A percentile compares a stretch with the other conserved stretches of the same genome.
phyloP scores from a whole-genome alignment of 805 yeast genomes.

The Ogataea populi-albae region DNA sequence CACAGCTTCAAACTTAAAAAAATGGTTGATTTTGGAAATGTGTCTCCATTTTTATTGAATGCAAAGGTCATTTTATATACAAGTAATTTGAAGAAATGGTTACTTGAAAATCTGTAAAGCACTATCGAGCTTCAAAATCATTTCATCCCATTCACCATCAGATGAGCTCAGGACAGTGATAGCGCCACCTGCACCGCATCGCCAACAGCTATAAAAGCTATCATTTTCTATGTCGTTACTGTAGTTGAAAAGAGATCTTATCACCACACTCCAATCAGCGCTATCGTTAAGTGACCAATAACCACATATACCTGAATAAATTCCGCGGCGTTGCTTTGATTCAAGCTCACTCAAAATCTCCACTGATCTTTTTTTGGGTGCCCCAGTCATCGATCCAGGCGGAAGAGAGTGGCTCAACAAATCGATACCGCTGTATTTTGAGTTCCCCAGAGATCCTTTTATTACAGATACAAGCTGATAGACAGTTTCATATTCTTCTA shows the following conservation, averaged over 20 bases:
- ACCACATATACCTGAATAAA: constrained; percentile 93
- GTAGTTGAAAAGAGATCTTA: constrained; percentile 76
- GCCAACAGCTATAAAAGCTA: constrained; percentile 47
- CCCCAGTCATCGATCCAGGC: constrained; percentile 99
- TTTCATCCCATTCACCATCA: constrained; percentile 91
- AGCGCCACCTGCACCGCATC: constrained; percentile 98
- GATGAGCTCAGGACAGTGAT: constrained; percentile 81
- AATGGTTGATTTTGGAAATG: not conserved
- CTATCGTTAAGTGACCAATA: constrained; percentile 87
- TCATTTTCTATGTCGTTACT: constrained; percentile 38
- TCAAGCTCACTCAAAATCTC: constrained; percentile 70
- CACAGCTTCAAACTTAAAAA: constrained; percentile 30
- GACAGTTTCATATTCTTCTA: constrained; percentile 90
- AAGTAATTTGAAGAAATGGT: not conserved
- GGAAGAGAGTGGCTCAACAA: constrained; percentile 77
- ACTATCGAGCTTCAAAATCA: constrained; percentile 75
- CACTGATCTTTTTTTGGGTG: constrained; percentile 92
- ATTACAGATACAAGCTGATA: constrained; percentile 91
- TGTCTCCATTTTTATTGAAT: not conserved
- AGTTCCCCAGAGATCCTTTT: constrained; percentile 50
- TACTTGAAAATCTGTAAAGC: constrained; percentile 67
- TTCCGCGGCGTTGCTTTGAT: constrained; percentile 60
- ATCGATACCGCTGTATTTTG: constrained; percentile 66
- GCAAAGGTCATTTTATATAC: not conserved
- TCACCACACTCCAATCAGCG: constrained; percentile 95